Evolutionary conservation across 1,284 basidiomycete genomes (phyloP), one percentile per base, ranked within the genome.

Genomic region (Entoloma clypeatum): DNA sequence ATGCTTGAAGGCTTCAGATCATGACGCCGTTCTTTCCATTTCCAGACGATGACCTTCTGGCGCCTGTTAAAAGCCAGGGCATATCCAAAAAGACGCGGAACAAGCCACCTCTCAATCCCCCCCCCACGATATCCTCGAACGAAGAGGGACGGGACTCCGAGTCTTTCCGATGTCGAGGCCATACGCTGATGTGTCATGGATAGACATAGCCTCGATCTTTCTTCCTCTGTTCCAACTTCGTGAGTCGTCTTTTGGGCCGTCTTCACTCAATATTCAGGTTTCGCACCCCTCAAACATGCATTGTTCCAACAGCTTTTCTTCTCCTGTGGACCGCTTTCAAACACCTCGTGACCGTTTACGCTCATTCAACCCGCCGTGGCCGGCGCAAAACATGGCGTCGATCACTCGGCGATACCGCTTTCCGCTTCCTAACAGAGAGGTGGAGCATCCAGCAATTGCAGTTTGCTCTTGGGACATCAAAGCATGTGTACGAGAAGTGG

Each of bases 401-500:
- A 26, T 24, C 54, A 17, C 26, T 57, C 5, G 47, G 47, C 10
- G 54, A 55, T 14, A 47, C 39, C 9, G 34, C 39, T 3, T 45
- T 60, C 32, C 47, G 49, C n/a, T 51, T 44, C 29, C 11, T 44
- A 2, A 32, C 40, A 2, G 13, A 19, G 1, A 7, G 34, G 5
- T 30, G 43, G 17, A 48, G 19, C 19, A 21, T 44, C 2, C 17
- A 31, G 9, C 55, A 63, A 37, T 39, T 62, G 2, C 59, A 62
- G 39, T 53, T 39, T 28, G 4, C 49, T 9, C 27, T 51, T 2
- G 58, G 59, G 0, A 52, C 49, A 3, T 57, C 57, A 1, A 17
- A 47, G 16, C 43, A 45, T 1, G 30, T 47, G 8, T 67, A 68
- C 37, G 34, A 43, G 9, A 35, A 39, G 3, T 65, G 60, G 59